Percentiles rank a stretch among this genome's conserved stretches.
Conservation (phyloP, 371 early-diverging fungal genomes). For the Mortierella sp. region DNA sequence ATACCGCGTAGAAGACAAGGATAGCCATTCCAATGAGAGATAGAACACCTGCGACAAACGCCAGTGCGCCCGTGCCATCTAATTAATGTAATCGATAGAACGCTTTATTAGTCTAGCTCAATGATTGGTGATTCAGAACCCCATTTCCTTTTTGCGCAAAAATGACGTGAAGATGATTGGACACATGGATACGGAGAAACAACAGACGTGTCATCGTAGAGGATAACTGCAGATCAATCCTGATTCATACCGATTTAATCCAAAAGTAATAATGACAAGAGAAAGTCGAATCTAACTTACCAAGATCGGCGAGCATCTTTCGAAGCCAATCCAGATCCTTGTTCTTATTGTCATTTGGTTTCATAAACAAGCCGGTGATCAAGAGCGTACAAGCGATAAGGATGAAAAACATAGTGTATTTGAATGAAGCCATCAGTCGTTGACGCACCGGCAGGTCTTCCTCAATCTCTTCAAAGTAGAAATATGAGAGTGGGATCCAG, state of each 20-base stretch:
- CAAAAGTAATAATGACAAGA: neutral
- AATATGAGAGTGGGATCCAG: neutral
- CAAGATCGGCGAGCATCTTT: slow-evolving; percentile 39
- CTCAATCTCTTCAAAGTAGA: neutral
- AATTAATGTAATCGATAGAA: slow-evolving; percentile 5
- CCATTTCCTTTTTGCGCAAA: neutral
- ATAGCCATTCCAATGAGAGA: slow-evolving; percentile 46
- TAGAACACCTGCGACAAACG: slow-evolving; percentile 49
- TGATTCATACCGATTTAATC: neutral
- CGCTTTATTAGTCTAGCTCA: neutral
- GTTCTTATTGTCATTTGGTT: slow-evolving; percentile 40
- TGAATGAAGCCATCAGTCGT: slow-evolving; percentile 32
- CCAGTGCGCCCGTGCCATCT: slow-evolving; percentile 50
- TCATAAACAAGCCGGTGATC: slow-evolving; percentile 48
- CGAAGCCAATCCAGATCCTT: slow-evolving; percentile 51
- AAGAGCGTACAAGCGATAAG: slow-evolving; percentile 37
- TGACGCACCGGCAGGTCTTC: neutral
- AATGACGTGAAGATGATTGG: slow-evolving; percentile 34
- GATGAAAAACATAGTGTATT: slow-evolving; percentile 50
- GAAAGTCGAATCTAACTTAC: slow-evolving; percentile 13
- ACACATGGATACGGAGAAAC: neutral
- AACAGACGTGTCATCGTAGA: no score
- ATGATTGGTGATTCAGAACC: no score
- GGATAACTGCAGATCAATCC: no score
- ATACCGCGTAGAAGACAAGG: slow-evolving; percentile 52